Percentiles rank a stretch among this genome's conserved stretches.
Evolutionary conservation across 2,329 filamentous ascomycete species (phyloP).

Genomic region (Hypocrella siamensis): DNA sequence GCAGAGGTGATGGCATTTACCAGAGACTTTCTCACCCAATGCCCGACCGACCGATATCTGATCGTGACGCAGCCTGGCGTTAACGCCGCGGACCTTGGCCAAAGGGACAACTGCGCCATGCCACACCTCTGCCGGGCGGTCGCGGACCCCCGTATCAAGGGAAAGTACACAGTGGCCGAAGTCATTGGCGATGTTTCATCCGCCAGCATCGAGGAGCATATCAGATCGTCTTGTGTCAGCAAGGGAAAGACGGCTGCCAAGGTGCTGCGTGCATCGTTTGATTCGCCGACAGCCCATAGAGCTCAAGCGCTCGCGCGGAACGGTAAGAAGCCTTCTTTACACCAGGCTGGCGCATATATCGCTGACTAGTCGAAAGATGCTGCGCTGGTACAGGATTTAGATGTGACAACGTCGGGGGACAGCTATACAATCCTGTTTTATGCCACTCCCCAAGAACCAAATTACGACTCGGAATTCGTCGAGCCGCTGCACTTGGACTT

Average conservation of each 20-base stretch:
- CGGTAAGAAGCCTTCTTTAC: constrained; percentile 19
- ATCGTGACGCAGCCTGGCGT: constrained; percentile 65
- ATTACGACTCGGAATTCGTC: constrained; percentile 52
- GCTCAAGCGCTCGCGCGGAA: constrained; percentile 30
- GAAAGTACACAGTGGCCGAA: constrained; percentile 36
- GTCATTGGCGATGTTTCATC: constrained; percentile 34
- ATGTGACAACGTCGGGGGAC: constrained; percentile 18
- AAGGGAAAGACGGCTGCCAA: constrained; percentile 19
- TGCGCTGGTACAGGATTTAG: constrained; percentile 33
- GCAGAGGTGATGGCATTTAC: constrained; percentile 25
- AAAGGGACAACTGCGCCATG: constrained; percentile 31
- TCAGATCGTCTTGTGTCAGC: constrained; percentile 29
- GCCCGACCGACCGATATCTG: constrained; percentile 62
- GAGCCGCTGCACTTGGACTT: constrained; percentile 54
- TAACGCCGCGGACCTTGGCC: constrained; percentile 50
- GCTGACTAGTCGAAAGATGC: constrained; percentile 20
- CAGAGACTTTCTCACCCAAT: constrained; percentile 41
- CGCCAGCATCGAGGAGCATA: constrained; percentile 24
- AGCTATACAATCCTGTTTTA: constrained; percentile 65
- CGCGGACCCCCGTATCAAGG: constrained; percentile 16
- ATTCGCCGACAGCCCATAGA: constrained; percentile 23
- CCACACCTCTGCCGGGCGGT: constrained; percentile 32
- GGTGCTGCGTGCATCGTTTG: constrained; percentile 25
- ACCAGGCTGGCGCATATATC: neutral
- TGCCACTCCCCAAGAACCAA: constrained; percentile 39